Conservation (phyloP, 768 basidiomycete species). For the Hypsizygus marmoreus region DNA sequence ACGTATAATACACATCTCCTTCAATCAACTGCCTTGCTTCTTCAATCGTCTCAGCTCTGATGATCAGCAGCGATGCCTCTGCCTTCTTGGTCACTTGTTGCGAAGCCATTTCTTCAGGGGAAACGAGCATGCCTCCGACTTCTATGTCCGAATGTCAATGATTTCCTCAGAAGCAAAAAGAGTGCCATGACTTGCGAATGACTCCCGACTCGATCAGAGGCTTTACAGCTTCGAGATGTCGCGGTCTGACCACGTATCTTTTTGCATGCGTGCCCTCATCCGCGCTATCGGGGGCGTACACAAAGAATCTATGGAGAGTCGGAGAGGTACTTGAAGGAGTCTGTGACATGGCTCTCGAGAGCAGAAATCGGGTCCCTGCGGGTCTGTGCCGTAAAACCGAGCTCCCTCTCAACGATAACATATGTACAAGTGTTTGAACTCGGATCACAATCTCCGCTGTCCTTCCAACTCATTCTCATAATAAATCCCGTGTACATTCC, state of each 20-base stretch:
- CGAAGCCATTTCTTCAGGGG: constrained; percentile 42
- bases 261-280: constrained; percentile 42
- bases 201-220: constrained; percentile 39
- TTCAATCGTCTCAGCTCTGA: constrained; percentile 52
- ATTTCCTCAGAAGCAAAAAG: constrained; percentile 1
- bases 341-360: constrained; percentile 7
- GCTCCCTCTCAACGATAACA: no score
- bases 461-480: no score
- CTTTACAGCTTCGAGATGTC: constrained; percentile 43
- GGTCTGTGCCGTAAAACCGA: no score
- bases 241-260: constrained; percentile 46
- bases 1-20: constrained; percentile 39
- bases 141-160: constrained; percentile 27
- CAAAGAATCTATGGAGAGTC: constrained; percentile 40
- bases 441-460: no score
- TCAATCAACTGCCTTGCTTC: constrained; percentile 34
- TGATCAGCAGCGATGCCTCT: constrained; percentile 53
- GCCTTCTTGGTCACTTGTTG: constrained; percentile 39
- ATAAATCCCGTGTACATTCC: no score
- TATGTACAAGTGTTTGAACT: no score
- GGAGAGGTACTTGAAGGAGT: constrained; percentile 6
- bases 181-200: constrained; percentile 35
- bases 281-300: constrained; percentile 59
- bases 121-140: constrained; percentile 51
- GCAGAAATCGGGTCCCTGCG: neutral